Evolutionary conservation across 2,329 filamentous ascomycete genomes (phyloP).

Genomic region (Botryotinia narcissicola): DNA sequence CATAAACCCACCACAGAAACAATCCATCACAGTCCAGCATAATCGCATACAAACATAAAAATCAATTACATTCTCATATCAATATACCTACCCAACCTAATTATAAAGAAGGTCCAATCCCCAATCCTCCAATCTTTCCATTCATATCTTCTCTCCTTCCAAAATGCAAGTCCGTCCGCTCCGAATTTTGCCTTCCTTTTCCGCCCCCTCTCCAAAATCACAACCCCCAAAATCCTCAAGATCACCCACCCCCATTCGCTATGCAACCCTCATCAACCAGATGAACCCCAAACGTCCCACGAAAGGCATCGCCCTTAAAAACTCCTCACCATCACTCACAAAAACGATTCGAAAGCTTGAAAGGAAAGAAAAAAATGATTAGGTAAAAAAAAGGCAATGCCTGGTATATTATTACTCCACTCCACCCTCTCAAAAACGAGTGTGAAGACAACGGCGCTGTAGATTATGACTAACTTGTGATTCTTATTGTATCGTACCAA

Average conservation of each 20-base stretch:
- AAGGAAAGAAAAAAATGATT: neutral
- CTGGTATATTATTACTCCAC: neutral
- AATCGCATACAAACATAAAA: neutral
- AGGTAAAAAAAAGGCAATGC: neutral
- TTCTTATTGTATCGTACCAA: neutral
- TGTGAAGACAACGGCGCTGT: neutral
- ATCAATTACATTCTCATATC: neutral
- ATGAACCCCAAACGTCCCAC: neutral
- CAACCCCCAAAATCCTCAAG: neutral
- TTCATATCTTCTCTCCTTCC: neutral
- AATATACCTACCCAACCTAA: neutral
- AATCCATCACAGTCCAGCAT: neutral
- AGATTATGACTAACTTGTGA: conserved; percentile 3
- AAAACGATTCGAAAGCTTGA: neutral
- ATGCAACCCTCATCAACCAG: neutral
- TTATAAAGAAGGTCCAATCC: neutral
- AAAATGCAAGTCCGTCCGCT: neutral
- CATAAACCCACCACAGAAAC: neutral
- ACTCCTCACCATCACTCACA: neutral
- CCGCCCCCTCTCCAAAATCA: neutral
- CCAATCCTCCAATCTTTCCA: neutral
- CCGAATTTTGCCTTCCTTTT: neutral
- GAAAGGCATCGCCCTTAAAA: neutral
- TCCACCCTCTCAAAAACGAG: neutral
- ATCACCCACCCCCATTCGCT: neutral